A percentile compares a stretch with the other conserved stretches of the same genome.
phyloP scores from a whole-genome alignment of 495 filamentous ascomycete species.

The Penicillium mononematosum region DNA sequence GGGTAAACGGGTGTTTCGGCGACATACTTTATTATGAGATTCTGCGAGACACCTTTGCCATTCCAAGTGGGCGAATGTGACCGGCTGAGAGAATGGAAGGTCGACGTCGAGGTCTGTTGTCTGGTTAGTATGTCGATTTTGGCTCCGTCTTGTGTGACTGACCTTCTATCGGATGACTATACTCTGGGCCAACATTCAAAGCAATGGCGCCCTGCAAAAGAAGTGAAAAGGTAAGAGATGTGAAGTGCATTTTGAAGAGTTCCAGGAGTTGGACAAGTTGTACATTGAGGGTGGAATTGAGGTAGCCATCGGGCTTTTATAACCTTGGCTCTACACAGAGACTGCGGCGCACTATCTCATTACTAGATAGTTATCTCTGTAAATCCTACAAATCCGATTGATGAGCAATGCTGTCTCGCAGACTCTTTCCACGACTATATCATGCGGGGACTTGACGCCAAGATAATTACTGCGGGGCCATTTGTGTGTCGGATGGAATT shows the following conservation, averaged over 20 bases:
- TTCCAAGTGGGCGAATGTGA: slow-evolving; percentile 29
- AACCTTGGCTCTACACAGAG: background rate
- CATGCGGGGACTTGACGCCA: background rate
- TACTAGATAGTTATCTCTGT: background rate
- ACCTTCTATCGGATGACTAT: slow-evolving; percentile 13
- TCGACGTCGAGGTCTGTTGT: slow-evolving; percentile 26
- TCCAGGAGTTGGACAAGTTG: background rate
- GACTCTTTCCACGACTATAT: background rate
- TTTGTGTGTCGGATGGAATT: no score
- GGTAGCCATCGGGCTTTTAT: background rate
- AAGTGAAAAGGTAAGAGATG: background rate
- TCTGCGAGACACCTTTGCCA: slow-evolving; percentile 26
- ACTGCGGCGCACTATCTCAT: background rate
- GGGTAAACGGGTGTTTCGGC: background rate
- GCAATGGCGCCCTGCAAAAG: background rate
- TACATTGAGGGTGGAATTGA: background rate
- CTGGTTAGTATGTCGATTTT: background rate
- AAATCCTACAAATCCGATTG: background rate
- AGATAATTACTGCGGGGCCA: background rate
- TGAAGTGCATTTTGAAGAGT: background rate
- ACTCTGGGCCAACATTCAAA: slow-evolving; percentile 8
- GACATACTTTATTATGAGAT: slow-evolving; percentile 15
- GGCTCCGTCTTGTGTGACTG: background rate
- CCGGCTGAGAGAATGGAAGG: slow-evolving; percentile 28
- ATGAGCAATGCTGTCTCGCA: background rate